phyloP scores from a whole-genome alignment of 805 yeast genomes.

The Scheffersomyces coipomensis region DNA sequence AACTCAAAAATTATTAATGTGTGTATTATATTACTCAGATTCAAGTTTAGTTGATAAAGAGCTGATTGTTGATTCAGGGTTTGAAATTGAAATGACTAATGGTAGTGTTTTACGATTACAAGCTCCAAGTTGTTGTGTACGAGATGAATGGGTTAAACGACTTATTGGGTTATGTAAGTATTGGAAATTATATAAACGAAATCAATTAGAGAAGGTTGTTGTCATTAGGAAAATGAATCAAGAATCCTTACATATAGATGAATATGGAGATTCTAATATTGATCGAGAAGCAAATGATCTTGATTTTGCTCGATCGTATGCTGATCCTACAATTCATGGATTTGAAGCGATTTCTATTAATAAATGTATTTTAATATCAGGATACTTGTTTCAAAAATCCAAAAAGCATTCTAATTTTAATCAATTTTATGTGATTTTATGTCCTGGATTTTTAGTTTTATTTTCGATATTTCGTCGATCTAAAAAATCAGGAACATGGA shows the following conservation, averaged over 20 bases:
- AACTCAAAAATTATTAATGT: constrained; percentile 25
- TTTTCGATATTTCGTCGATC: constrained; percentile 53
- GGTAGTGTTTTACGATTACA: constrained; percentile 50
- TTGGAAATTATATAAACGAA: constrained; percentile 54
- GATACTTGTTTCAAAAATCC: constrained; percentile 66
- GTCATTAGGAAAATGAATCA: constrained; percentile 45
- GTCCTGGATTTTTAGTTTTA: constrained; percentile 67
- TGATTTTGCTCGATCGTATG: constrained; percentile 53
- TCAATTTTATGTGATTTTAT: constrained; percentile 58
- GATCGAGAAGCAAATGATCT: constrained; percentile 34
- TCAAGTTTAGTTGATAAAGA: constrained; percentile 20
- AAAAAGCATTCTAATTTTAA: constrained; percentile 67
- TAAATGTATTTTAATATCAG: constrained; percentile 60
- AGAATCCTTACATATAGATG: constrained; percentile 47
- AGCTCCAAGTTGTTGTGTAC: constrained; percentile 47
- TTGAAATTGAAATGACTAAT: constrained; percentile 49
- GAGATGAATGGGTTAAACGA: constrained; percentile 68
- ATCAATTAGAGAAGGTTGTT: constrained; percentile 38
- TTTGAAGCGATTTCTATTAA: constrained; percentile 59
- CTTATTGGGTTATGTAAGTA: constrained; percentile 46
- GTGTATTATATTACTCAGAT: constrained; percentile 30
- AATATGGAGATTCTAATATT: constrained; percentile 54
- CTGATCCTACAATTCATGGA: constrained; percentile 54
- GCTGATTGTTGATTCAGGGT: constrained; percentile 43
- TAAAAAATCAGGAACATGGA: constrained; percentile 42